These are phyloP conservation scores for Cystobasidiaceae sp. DNA, from an alignment of 1,284 basidiomycete genomes.

Conservation along the genomic window DNA sequence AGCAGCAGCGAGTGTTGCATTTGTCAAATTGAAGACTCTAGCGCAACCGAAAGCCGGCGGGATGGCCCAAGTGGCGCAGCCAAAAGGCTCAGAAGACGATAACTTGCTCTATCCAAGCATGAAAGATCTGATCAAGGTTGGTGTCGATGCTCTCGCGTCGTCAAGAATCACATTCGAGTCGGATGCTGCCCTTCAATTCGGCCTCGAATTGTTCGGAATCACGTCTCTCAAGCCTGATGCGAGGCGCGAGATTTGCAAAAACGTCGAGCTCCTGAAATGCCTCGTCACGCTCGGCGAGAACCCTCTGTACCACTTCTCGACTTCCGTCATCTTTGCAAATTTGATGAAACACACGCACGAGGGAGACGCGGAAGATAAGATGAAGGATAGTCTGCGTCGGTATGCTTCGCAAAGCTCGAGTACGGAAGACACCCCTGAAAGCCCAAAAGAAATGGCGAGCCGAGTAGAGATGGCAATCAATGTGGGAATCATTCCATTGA, in stretches of 20 bases:
- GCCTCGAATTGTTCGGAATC: slow-evolving; percentile 73
- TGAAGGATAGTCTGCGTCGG: slow-evolving; percentile 40
- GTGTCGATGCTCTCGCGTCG: too few relatives aligned
- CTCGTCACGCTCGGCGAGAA: slow-evolving; percentile 46
- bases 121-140: too few relatives aligned
- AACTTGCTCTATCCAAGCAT: too few relatives aligned
- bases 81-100: too few relatives aligned
- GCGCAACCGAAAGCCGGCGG: too few relatives aligned
- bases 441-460: slow-evolving; percentile 59
- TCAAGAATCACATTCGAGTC: too few relatives aligned
- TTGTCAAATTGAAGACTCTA: slow-evolving; percentile 24
- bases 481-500: slow-evolving; percentile 60
- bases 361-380: slow-evolving; percentile 65
- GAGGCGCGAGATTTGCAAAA: slow-evolving; percentile 58
- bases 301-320: slow-evolving; percentile 58
- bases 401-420: slow-evolving; percentile 33
- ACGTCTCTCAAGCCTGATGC: slow-evolving; percentile 62
- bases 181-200: too few relatives aligned
- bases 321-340: slow-evolving; percentile 68
- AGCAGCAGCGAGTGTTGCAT: slow-evolving; percentile 6
- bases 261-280: slow-evolving; percentile 42
- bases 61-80: too few relatives aligned
- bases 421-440: slow-evolving; percentile 47
- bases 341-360: slow-evolving; percentile 64
- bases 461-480: slow-evolving; percentile 58